phyloP scores from a whole-genome alignment of 352 stramenopile species.

The Phytophthora ohioensis region DNA sequence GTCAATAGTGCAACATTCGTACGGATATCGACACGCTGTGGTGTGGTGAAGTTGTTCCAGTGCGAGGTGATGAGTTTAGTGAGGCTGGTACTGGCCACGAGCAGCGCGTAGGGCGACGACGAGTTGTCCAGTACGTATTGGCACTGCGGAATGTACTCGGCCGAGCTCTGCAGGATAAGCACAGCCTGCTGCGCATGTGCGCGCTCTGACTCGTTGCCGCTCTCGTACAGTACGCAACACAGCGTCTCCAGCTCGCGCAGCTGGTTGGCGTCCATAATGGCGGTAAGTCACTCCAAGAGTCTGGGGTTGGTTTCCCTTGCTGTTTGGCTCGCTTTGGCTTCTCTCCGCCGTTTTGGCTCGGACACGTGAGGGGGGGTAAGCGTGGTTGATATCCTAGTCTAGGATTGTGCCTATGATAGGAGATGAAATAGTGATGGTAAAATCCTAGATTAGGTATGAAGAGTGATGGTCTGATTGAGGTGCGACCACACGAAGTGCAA shows the following conservation, averaged over 20 bases:
- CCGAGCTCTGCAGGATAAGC: slow-evolving; percentile 89
- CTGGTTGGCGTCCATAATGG: slow-evolving; percentile 77
- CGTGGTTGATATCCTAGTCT: slow-evolving; percentile 6
- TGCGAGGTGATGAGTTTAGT: slow-evolving; percentile 98
- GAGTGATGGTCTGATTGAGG: slow-evolving; percentile 4
- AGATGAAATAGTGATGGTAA: background rate
- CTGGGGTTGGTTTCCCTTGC: slow-evolving; percentile 16
- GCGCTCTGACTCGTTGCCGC: slow-evolving; percentile 74
- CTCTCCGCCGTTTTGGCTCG: slow-evolving; percentile 34
- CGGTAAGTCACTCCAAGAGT: slow-evolving; percentile 6
- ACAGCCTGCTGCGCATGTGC: slow-evolving; percentile 85
- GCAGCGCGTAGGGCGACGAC: slow-evolving; percentile 94
- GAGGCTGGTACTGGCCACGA: slow-evolving; percentile 96
- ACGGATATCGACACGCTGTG: slow-evolving; percentile 94
- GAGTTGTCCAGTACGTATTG: slow-evolving; percentile 99
- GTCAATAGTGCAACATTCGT: slow-evolving; percentile 12
- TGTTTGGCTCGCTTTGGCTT: slow-evolving; percentile 20
- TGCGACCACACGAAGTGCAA: slow-evolving; percentile 6
- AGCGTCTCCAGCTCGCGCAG: slow-evolving; percentile 83
- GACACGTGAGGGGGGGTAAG: slow-evolving; percentile 25
- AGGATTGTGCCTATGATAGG: background rate
- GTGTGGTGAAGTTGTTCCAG: slow-evolving; percentile 93
- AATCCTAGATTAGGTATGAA: slow-evolving; percentile 2
- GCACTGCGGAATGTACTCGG: slow-evolving; percentile 98
- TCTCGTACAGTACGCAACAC: slow-evolving; percentile 84